These are phyloP conservation scores for Blumeriella jaapii DNA, from an alignment of 2,329 filamentous ascomycete genomes.

Conservation along the genomic window DNA sequence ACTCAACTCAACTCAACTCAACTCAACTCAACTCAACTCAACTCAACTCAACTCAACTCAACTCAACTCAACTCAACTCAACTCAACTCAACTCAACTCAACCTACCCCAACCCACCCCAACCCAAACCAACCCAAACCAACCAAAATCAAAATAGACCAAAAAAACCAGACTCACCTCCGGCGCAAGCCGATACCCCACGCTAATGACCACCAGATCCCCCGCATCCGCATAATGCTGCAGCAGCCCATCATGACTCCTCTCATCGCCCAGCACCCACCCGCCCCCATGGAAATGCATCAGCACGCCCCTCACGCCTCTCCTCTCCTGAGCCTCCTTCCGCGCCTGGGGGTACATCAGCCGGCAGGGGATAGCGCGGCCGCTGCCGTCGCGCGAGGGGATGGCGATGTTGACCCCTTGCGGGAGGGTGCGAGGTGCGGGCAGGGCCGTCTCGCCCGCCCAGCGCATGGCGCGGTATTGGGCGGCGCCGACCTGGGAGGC, in stretches of 20 bases:
- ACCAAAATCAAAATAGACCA: too few relatives aligned
- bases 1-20: too few relatives aligned
- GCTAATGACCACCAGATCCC: constrained; percentile 38
- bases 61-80: too few relatives aligned
- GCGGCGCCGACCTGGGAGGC: constrained; percentile 36
- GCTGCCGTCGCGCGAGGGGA: constrained; percentile 42
- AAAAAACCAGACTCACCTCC: too few relatives aligned
- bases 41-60: too few relatives aligned
- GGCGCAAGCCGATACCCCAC: constrained; percentile 50
- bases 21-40: too few relatives aligned
- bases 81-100: too few relatives aligned
- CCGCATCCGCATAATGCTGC: constrained; percentile 37
- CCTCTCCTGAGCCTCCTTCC: constrained; percentile 34
- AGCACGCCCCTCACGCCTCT: constrained; percentile 37
- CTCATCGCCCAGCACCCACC: constrained; percentile 28
- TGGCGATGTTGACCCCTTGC: constrained; percentile 33
- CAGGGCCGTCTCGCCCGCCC: constrained; percentile 40
- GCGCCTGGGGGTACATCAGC: constrained; percentile 14
- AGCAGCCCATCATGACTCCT: constrained; percentile 30
- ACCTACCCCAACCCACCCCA: too few relatives aligned
- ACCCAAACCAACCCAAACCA: too few relatives aligned
- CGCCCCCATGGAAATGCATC: constrained; percentile 44
- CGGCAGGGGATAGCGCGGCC: constrained; percentile 40
- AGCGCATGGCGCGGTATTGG: constrained; percentile 42
- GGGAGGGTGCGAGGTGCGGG: constrained; percentile 36